Evolutionary conservation across 2,329 filamentous ascomycete species (phyloP).

Genomic region (Volutella citrinella): DNA sequence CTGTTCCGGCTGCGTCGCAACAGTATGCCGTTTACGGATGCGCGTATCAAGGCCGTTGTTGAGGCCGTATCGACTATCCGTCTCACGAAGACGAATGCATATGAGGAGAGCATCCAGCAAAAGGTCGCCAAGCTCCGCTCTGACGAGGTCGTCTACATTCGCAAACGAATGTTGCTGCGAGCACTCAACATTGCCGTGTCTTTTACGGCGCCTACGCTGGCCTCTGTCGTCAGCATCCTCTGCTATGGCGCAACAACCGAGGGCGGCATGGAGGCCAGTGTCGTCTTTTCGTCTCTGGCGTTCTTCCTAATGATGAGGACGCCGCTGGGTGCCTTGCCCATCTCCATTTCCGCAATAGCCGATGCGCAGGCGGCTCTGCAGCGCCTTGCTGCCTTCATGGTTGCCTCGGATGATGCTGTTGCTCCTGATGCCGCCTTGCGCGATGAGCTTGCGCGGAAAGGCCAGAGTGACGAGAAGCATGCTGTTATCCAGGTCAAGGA

Average conservation of each 20-base stretch:
- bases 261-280: no score
- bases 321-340: constrained; percentile 17
- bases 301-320: constrained; percentile 23
- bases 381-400: constrained; percentile 18
- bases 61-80: constrained; percentile 25
- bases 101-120: constrained; percentile 19
- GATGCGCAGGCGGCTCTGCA: constrained; percentile 21
- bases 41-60: constrained; percentile 22
- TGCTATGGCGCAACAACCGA: no score
- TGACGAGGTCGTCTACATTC: constrained; percentile 22
- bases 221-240: constrained; percentile 21
- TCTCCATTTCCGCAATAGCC: constrained; percentile 19
- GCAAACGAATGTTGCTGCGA: constrained; percentile 23
- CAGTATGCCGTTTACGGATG: constrained; percentile 26
- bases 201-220: constrained; percentile 22
- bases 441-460: no score
- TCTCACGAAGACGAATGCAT: constrained; percentile 25
- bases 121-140: constrained; percentile 19
- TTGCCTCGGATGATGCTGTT: constrained; percentile 7
- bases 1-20: constrained; percentile 20
- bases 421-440: no score
- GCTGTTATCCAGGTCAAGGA: no score
- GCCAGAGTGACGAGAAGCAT: no score
- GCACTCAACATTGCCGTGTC: constrained; percentile 24
- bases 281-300: constrained; percentile 21